Base-by-base conservation (phyloP, 2,329 filamentous ascomycete species). In the Zymoseptoria crescenta region DNA sequence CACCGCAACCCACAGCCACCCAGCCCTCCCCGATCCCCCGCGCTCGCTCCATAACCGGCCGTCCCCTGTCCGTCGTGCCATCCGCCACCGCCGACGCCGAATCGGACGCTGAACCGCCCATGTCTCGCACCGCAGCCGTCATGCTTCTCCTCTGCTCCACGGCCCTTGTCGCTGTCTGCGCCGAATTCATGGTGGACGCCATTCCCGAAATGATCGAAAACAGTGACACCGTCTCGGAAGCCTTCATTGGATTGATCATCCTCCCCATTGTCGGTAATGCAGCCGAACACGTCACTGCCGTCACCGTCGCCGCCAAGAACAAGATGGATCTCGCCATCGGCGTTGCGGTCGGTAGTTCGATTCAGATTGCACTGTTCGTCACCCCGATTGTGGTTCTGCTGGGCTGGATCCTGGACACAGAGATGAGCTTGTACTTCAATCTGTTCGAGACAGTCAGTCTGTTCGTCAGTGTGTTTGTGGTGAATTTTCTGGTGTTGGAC, bases 271-370 rank as follows among this genome's bases (percentile, higher is more conserved):
- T 91, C n/a, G 87, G 88, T 48, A 92, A 92, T 67, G 88, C 88
- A 2, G 88, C 88, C 13, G 88, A 92, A 75, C 88, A 92, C 77
- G 87, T 88, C 20, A 91, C 88, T 0, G 88, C 88, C 6, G 87
- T 92, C 56, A 89, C 85, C 0, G 88, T 92, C 1, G 88, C 89
- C 6, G 81, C 86, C 66, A 91, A 91, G 79, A 89, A 91, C 74
- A 92, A 92, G 75, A 91, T 91, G 87, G 89, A 92, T 69, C 77
- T 92, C 8, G 86, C 88, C 2, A 91, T 92, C 63, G 88, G 88
- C 69, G 87, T 92, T 9, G 88, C 88, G 10, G 86, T 92, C 35
- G 88, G 89, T 28, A 89, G 85, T 9, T 89, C 86, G 67, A 92
- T 93, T 74, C 88, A 92, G 74, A 89, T 92, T 53, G 84, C 88